Base-by-base conservation (phyloP, 805 yeast species). In the Nakazawaea molendinolei region DNA sequence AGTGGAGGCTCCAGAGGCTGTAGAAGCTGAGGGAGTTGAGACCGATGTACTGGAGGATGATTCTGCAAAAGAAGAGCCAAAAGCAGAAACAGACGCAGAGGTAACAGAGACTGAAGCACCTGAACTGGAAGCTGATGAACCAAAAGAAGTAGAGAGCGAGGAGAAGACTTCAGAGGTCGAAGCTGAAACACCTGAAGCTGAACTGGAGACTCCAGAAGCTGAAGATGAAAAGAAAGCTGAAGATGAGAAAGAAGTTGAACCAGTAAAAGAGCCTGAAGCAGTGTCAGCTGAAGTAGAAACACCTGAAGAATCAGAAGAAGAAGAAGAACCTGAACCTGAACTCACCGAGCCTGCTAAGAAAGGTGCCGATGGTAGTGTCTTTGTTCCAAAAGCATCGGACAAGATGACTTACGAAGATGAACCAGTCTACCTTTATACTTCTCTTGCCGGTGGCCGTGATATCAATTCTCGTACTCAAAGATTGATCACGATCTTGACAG, bases 361-460 rank as follows among this genome's bases (percentile, higher is more conserved):
- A 14, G 41, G 43, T 7, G 36, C 34, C 2, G 44, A 43, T 30
- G 45, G 54, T 7, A 47, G 55, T 12, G 58, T 50, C 3, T 56
- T 38, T 44, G 63, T 60, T 36, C 58, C 65, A 14, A 55, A 55
- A 34, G 50, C 44, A 5, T 23, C 40, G 3, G 23, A 33, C 7
- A 59, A 58, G 36, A 48, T 60, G 57, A 46, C 57, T 3, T 60
- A 58, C 43, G 67, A 63, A 41, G 61, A 64, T 38, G 74, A 71
- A 44, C 89, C 92, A 2, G 78, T 86, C 16, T 86, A 75, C 55
- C 55, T 87, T 18, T 86, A 68, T 60, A 87, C 96, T 0, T 89
- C 96, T 0, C 64, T 86, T 29, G 90, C 95, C 0, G 94, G 95
- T 19, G 94, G 92, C 1, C 79, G 76, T 70, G 83, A 81, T 53